Percentiles rank a stretch among this genome's conserved stretches.
Evolutionary conservation across 495 filamentous ascomycete species (phyloP).

Genomic region (Astrocystis sublimbata): DNA sequence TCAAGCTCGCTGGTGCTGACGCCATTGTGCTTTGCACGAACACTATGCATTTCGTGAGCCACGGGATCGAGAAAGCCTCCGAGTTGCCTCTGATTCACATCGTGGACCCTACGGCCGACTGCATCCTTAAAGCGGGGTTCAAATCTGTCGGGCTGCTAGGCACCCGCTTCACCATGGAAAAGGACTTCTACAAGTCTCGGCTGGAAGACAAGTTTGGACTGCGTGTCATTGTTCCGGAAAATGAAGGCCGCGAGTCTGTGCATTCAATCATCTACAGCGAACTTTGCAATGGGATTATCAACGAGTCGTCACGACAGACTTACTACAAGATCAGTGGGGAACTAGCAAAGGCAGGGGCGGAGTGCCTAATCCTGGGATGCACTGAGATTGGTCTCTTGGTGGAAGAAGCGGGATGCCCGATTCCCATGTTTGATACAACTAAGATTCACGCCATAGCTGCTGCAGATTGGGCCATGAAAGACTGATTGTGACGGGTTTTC

Average conservation of each 20-base stretch:
- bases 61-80: constrained; percentile 9
- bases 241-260: background rate
- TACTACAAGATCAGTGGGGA: constrained; percentile 12
- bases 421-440: constrained; percentile 11
- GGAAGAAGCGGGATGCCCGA: background rate
- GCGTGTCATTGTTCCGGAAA: constrained; percentile 4
- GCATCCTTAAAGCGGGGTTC: constrained; percentile 12
- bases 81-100: constrained; percentile 9
- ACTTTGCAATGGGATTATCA: constrained; percentile 13
- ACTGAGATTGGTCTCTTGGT: constrained; percentile 13
- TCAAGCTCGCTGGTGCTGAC: constrained; percentile 13
- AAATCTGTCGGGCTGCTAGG: constrained; percentile 14
- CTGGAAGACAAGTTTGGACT: constrained; percentile 5
- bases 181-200: constrained; percentile 14
- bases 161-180: constrained; percentile 16
- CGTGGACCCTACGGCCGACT: constrained; percentile 8
- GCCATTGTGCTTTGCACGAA: constrained; percentile 13
- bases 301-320: constrained; percentile 3
- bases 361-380: constrained; percentile 14
- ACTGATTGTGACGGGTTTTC: background rate
- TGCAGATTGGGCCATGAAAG: constrained; percentile 11
- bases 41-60: constrained; percentile 7
- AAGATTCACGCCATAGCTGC: constrained; percentile 11
- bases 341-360: constrained; percentile 6
- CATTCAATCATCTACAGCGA: constrained; percentile 14